Evolutionary conservation across 805 yeast species (phyloP).

Genomic region (Lipomyces spencermartinsiae): DNA sequence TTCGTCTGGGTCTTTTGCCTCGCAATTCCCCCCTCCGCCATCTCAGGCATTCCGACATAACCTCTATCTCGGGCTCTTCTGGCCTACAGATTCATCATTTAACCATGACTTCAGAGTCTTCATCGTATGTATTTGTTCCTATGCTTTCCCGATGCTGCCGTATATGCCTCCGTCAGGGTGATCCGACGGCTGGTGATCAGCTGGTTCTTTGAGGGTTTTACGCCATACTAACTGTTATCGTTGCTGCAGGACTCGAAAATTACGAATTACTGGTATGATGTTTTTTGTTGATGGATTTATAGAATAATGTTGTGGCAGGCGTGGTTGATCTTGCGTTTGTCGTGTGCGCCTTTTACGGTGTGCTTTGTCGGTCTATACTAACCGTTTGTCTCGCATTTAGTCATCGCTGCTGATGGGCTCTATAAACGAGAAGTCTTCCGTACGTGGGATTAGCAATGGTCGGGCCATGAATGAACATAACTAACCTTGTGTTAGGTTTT

Average conservation of each 20-base stretch:
- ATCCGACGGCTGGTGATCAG: slow-evolving; percentile 14
- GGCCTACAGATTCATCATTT: background rate
- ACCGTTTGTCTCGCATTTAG: slow-evolving; percentile 29
- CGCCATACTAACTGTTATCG: slow-evolving; percentile 3
- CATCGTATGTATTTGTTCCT: slow-evolving; percentile 15
- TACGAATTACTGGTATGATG: slow-evolving; percentile 36
- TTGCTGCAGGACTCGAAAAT: slow-evolving; percentile 27
- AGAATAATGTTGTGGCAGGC: background rate
- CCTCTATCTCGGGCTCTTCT: background rate
- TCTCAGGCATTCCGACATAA: background rate
- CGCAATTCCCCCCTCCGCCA: background rate
- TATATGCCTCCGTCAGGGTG: slow-evolving; percentile 10
- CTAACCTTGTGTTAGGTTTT: slow-evolving; percentile 65
- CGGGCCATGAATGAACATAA: background rate
- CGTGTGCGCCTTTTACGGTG: slow-evolving; percentile 5
- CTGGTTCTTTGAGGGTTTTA: background rate
- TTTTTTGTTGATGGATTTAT: background rate
- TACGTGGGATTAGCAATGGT: slow-evolving; percentile 41
- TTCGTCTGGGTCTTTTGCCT: slow-evolving; percentile 6
- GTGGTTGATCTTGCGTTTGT: background rate
- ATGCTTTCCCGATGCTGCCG: background rate
- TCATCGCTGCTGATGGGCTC: slow-evolving; percentile 95
- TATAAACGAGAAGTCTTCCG: slow-evolving; percentile 94
- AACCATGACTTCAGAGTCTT: slow-evolving; percentile 19
- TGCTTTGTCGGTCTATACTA: background rate